phyloP scores from a whole-genome alignment of 371 early-diverging fungal species.

The Lichtheimia corymbifera region DNA sequence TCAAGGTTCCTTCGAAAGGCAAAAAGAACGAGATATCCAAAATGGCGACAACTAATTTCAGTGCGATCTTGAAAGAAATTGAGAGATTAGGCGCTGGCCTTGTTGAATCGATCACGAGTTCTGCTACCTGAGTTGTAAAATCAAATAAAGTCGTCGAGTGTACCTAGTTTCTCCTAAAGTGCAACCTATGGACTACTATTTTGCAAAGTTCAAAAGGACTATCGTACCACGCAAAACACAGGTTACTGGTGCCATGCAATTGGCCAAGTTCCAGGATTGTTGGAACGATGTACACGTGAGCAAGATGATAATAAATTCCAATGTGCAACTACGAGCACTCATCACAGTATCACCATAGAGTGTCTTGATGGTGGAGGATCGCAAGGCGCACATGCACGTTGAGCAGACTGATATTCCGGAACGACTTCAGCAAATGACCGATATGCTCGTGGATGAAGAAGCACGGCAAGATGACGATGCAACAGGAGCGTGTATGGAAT shows the following conservation, averaged over 20 bases:
- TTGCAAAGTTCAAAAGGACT: conserved; percentile 66
- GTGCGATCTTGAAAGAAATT: conserved; percentile 72
- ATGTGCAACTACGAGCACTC: neutral
- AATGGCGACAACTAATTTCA: conserved; percentile 63
- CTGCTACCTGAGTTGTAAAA: too few species aligned
- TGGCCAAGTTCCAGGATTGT: conserved; percentile 74
- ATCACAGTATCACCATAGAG: conserved; percentile 36
- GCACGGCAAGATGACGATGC: conserved; percentile 69
- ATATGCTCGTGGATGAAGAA: conserved; percentile 91
- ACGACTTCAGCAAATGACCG: conserved; percentile 81
- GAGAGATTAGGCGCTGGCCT: conserved; percentile 58
- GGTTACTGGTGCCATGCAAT: conserved; percentile 66
- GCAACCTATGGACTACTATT: conserved; percentile 38
- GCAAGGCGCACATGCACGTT: conserved; percentile 57
- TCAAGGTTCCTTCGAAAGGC: conserved; percentile 44
- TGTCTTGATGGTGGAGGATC: conserved; percentile 61
- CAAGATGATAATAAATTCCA: neutral
- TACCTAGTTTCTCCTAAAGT: neutral
- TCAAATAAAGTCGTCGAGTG: neutral
- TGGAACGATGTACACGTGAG: conserved; percentile 76
- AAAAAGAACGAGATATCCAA: conserved; percentile 41
- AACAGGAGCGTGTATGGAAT: conserved; percentile 91
- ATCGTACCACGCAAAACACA: conserved; percentile 66
- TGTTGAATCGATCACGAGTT: conserved; percentile 11
- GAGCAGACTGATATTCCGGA: conserved; percentile 80